These are phyloP conservation scores for Kodamaea jinghongensis DNA, from an alignment of 805 yeast species.

Conservation along the genomic window DNA sequence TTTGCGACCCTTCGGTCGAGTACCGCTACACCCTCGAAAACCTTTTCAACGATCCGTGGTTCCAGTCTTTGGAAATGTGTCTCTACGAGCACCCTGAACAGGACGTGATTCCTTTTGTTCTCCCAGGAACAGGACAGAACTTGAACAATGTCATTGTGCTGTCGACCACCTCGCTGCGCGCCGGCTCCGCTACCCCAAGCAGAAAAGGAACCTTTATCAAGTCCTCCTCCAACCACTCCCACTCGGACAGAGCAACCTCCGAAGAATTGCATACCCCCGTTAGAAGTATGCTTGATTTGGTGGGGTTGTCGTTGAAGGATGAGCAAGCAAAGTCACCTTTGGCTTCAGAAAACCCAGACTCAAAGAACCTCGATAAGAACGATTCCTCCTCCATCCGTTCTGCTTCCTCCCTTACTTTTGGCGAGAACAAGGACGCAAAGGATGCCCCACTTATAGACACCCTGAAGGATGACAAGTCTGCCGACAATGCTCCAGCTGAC, in stretches of 20 bases:
- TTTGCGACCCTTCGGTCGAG: conserved; percentile 59
- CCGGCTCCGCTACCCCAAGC: conserved; percentile 7
- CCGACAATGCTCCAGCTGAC: background rate
- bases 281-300: conserved; percentile 40
- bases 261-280: conserved; percentile 26
- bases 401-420: conserved; percentile 20
- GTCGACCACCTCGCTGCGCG: conserved; percentile 1
- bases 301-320: background rate
- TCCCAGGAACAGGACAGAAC: conserved; percentile 23
- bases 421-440: background rate
- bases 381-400: conserved; percentile 22
- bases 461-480: too few relatives aligned
- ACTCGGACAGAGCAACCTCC: conserved; percentile 14
- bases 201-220: conserved; percentile 28
- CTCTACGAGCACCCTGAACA: conserved; percentile 48
- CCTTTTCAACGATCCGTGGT: conserved; percentile 65
- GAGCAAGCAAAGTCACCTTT: background rate
- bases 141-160: conserved; percentile 7
- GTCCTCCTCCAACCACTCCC: conserved; percentile 5
- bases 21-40: conserved; percentile 54
- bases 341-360: background rate
- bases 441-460: too few relatives aligned
- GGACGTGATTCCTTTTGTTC: conserved; percentile 32
- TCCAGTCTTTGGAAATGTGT: conserved; percentile 57
- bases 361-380: conserved; percentile 4